Conservation (phyloP, 768 basidiomycete genomes). For the Suillus tomentosus region DNA sequence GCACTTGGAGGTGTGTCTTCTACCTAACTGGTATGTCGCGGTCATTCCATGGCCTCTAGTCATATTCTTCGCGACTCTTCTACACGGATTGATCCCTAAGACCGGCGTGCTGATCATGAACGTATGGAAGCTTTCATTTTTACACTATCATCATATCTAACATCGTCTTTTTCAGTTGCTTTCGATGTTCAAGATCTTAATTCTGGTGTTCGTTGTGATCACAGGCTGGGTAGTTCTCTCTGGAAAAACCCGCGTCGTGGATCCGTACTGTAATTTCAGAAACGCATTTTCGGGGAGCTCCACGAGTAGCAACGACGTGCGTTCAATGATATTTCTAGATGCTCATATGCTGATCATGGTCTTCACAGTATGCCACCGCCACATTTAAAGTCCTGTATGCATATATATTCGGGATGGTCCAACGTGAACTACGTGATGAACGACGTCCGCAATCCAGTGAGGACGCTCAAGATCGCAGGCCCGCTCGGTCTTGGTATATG, state of each 20-base stretch:
- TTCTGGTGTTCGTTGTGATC: constrained; percentile 56
- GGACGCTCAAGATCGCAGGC: constrained; percentile 63
- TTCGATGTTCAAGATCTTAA: constrained; percentile 54
- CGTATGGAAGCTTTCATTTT: constrained; percentile 28
- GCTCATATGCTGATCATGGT: background rate
- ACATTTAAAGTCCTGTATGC: constrained; percentile 58
- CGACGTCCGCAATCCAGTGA: constrained; percentile 58
- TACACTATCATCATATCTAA: background rate
- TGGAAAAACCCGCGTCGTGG: constrained; percentile 54
- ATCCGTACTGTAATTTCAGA: constrained; percentile 60
- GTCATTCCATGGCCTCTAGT: constrained; percentile 33
- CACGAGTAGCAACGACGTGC: constrained; percentile 49
- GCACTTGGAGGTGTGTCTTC: constrained; percentile 50
- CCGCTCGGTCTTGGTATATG: constrained; percentile 59
- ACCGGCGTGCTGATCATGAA: constrained; percentile 56
- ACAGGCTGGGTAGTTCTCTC: constrained; percentile 64
- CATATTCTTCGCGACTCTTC: constrained; percentile 48
- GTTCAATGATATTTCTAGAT: background rate
- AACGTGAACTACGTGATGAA: constrained; percentile 61
- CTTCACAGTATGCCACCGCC: constrained; percentile 56
- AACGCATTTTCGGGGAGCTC: constrained; percentile 59
- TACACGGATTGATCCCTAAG: constrained; percentile 54
- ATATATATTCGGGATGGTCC: constrained; percentile 53
- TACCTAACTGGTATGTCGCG: background rate
- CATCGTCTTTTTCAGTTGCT: constrained; percentile 36